Evolutionary conservation across 2,329 filamentous ascomycete species (phyloP).

Genomic region (Malbranchea zuffiana): DNA sequence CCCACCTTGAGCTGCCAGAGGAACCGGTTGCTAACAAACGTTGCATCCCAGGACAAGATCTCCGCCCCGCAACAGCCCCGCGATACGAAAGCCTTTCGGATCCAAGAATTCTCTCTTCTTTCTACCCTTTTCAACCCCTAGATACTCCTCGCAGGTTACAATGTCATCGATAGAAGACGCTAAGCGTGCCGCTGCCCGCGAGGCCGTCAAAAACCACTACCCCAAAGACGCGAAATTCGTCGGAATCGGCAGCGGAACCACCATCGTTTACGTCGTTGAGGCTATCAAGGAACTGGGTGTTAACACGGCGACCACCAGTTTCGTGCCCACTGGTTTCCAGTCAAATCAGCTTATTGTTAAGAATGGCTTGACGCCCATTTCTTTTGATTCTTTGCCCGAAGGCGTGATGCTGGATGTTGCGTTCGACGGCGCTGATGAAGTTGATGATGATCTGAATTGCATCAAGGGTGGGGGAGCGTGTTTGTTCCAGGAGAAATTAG

Average conservation of each 20-base stretch:
- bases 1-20: no score
- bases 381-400: conserved; percentile 62
- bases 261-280: conserved; percentile 57
- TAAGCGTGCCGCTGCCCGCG: conserved; percentile 49
- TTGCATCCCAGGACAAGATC: no score
- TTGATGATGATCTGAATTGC: conserved; percentile 86
- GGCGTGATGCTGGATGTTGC: conserved; percentile 66
- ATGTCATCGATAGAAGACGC: conserved; percentile 44
- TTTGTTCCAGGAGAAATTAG: conserved; percentile 93
- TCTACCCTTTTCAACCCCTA: neutral
- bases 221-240: conserved; percentile 46
- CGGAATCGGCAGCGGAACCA: conserved; percentile 55
- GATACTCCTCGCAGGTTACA: conserved; percentile 12
- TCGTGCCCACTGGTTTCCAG: conserved; percentile 86
- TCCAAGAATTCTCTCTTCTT: no score
- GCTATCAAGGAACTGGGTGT: conserved; percentile 45
- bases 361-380: conserved; percentile 65
- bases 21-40: no score
- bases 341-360: conserved; percentile 74
- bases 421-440: conserved; percentile 95
- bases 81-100: no score
- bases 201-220: conserved; percentile 52
- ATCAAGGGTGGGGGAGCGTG: conserved; percentile 98
- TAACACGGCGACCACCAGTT: conserved; percentile 54
- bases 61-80: no score